Evolutionary conservation across 345 rosid species (phyloP).

Genomic region (Brassica rapa): DNA sequence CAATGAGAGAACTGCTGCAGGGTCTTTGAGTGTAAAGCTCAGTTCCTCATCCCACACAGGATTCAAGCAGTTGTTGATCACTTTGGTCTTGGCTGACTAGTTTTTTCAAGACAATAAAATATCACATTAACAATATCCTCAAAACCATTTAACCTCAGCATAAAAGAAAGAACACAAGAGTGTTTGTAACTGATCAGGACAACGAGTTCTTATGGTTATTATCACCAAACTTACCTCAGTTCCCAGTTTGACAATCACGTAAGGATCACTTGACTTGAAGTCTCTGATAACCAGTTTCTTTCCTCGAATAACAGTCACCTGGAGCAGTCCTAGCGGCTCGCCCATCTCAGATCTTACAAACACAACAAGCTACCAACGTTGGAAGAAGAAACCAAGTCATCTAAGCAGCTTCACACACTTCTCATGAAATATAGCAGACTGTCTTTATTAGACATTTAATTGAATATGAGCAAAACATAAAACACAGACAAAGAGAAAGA

Average conservation of each 20-base stretch:
- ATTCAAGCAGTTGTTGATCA: slow-evolving; percentile 86
- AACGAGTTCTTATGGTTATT: not conserved
- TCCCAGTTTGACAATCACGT: slow-evolving; percentile 82
- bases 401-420: slow-evolving; percentile 9
- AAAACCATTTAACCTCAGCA: not conserved
- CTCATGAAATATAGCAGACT: slow-evolving; percentile 2
- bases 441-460: slow-evolving; percentile 16
- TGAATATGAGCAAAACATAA: not conserved
- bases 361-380: slow-evolving; percentile 19
- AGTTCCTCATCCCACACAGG: slow-evolving; percentile 97
- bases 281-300: slow-evolving; percentile 85
- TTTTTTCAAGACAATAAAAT: slow-evolving; percentile 19
- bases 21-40: slow-evolving; percentile 69
- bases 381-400: not conserved
- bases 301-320: slow-evolving; percentile 78
- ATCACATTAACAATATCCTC: slow-evolving; percentile 18
- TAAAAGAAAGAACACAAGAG: slow-evolving; percentile 2
- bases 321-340: slow-evolving; percentile 68
- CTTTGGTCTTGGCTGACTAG: slow-evolving; percentile 90
- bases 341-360: slow-evolving; percentile 49
- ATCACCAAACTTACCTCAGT: slow-evolving; percentile 55
- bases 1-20: slow-evolving; percentile 62
- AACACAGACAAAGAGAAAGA: slow-evolving; percentile 9
- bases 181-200: not conserved
- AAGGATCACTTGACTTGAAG: slow-evolving; percentile 97